phyloP scores from a whole-genome alignment of 176 grass and related monocot species.

The Puccinellia tenuiflora region DNA sequence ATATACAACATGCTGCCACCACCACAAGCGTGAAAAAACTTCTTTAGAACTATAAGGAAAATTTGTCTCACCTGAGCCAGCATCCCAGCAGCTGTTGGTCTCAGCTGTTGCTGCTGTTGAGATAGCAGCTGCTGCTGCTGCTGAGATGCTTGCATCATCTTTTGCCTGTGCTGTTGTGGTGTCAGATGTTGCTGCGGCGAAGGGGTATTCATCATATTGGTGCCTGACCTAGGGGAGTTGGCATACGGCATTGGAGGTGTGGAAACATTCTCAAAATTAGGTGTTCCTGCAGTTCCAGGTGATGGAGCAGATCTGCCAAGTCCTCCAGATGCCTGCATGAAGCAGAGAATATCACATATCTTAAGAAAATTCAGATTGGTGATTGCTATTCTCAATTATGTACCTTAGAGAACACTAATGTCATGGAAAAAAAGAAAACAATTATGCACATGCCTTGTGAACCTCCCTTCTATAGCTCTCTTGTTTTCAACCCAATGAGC shows the following conservation, averaged over 20 bases:
- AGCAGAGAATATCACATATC: background rate
- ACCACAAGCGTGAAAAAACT: background rate
- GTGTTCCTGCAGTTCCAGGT: conserved; percentile 51
- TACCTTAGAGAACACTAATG: background rate
- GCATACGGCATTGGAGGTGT: conserved; percentile 92
- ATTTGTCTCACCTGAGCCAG: conserved; percentile 49
- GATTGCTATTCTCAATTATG: background rate
- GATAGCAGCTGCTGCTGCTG: conserved; percentile 54
- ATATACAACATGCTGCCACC: background rate
- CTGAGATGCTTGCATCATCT: conserved; percentile 68
- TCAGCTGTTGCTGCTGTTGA: conserved; percentile 50
- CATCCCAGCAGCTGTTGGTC: conserved; percentile 60
- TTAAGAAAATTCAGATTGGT: background rate
- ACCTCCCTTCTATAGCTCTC: conserved; percentile 1
- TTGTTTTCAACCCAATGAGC: conserved; percentile 20
- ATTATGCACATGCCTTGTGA: background rate
- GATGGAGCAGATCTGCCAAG: conserved; percentile 78
- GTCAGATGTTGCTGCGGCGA: conserved; percentile 88
- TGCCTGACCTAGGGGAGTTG: conserved; percentile 84
- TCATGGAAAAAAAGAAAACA: background rate
- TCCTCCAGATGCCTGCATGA: conserved; percentile 57
- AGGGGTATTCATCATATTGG: conserved; percentile 77
- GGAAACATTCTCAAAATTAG: conserved; percentile 78
- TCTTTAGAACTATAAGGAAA: conserved; percentile 13
- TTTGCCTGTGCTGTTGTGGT: conserved; percentile 60